Base-by-base conservation (phyloP, 495 filamentous ascomycete species). In the Penicillium herquei region DNA sequence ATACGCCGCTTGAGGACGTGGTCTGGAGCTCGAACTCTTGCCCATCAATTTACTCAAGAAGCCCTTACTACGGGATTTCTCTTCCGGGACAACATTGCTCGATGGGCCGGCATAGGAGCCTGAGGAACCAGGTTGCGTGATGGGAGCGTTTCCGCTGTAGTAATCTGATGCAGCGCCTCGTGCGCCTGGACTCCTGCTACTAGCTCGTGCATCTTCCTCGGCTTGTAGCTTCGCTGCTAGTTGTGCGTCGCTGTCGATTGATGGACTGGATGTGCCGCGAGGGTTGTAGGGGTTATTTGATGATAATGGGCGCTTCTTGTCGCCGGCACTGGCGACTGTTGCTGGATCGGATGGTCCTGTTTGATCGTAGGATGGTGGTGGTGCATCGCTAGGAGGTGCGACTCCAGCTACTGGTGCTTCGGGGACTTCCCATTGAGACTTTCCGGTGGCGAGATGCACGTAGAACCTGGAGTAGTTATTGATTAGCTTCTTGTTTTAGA, bases 401-500 rank as follows among this genome's bases (percentile, higher is more conserved):
- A 55, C 63, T 47, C 64, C 59, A 31, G 76, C 69, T 18, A 77
- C 77, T 14, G 87, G 82, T 48, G 77, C 73, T 39, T 83, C 86
- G 26, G 91, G 91, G 44, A 75, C 81, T 3, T 94, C 88, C 91
- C 91, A 96, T 81, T 91, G 87, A 5, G 92, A 95, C 61, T 84
- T 81, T 61, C 91, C 91, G 58, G 90, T 96, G 67, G 84, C 84
- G 54, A 86, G 84, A 71, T 96, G 90, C 43, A 96, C 84, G 75
- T 86, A 96, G 81, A 91, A 96, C 88, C 89, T 91, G 55, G 6
- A 30, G 14, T 6, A 9, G 14, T 0, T 21, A 7, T 37, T 6
- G 31, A 9, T 49, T 48, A 42, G 16, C 31, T 18, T 54, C 7
- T 7, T 5, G 37, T 3, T n/a, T 17, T 39, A 0, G 7, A 21